These are phyloP conservation scores for Coemansia sp. DNA, from an alignment of 192 early-diverging fungal species.

Conservation along the genomic window DNA sequence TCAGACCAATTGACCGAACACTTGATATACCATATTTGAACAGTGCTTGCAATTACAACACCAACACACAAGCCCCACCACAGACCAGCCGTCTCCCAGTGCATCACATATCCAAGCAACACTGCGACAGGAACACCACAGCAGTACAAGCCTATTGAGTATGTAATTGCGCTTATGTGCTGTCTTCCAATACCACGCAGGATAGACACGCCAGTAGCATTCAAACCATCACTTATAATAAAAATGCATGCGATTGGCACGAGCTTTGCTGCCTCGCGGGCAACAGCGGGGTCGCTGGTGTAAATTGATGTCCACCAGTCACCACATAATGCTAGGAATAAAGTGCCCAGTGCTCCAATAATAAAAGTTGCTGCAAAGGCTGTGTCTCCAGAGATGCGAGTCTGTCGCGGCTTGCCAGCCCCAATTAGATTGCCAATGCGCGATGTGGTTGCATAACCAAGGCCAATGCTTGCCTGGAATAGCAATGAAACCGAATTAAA, in stretches of 20 bases:
- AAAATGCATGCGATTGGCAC: conserved; percentile 72
- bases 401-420: conserved; percentile 53
- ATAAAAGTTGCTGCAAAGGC: conserved; percentile 55
- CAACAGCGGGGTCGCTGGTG: conserved; percentile 65
- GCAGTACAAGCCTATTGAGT: conserved; percentile 46
- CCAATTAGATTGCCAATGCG: conserved; percentile 78
- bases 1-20: conserved; percentile 29
- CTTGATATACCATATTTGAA: conserved; percentile 20
- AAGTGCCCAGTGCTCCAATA: conserved; percentile 30
- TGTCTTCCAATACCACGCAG: conserved; percentile 54
- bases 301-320: conserved; percentile 51
- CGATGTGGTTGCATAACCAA: conserved; percentile 71
- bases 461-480: conserved; percentile 68
- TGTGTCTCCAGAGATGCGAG: conserved; percentile 57
- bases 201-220: too few relatives aligned
- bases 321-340: conserved; percentile 9
- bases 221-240: conserved; percentile 56
- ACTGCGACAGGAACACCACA: conserved; percentile 47
- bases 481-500: conserved; percentile 65
- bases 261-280: conserved; percentile 62
- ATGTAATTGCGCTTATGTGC: conserved; percentile 43
- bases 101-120: conserved; percentile 35
- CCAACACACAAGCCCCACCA: conserved; percentile 30
- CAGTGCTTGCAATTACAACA: conserved; percentile 4
- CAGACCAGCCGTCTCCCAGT: conserved; percentile 19